These are phyloP conservation scores for Entophlyctis helioformis DNA, from an alignment of 192 early-diverging fungal genomes.

Conservation along the genomic window DNA sequence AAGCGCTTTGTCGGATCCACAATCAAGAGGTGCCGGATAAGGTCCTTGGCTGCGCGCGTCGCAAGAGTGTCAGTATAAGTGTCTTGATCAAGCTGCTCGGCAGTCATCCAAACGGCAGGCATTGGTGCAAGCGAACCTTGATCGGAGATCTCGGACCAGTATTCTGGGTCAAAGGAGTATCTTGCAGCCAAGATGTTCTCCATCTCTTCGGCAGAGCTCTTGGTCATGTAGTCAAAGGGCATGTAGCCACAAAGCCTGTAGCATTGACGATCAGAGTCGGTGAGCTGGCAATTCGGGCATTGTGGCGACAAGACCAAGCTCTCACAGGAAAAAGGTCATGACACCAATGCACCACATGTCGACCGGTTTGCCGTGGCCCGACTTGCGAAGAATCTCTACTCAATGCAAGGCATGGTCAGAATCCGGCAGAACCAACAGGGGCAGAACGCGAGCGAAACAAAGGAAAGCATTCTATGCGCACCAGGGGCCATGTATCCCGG, in stretches of 20 bases:
- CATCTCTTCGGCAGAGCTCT: conserved; percentile 28
- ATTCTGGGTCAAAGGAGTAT: conserved; percentile 38
- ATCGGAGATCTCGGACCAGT: conserved; percentile 64
- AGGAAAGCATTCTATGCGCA: conserved; percentile 7
- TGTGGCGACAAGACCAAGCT: too few relatives aligned
- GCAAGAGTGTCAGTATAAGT: too few relatives aligned
- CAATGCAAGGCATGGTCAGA: too few relatives aligned
- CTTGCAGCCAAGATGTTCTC: conserved; percentile 25
- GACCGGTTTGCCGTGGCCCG: conserved; percentile 77
- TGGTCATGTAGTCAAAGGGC: conserved; percentile 32
- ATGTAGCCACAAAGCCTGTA: conserved; percentile 44
- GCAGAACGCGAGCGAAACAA: too few relatives aligned
- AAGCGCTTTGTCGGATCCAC: conserved; percentile 61
- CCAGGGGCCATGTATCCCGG: conserved; percentile 52
- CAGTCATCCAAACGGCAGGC: too few relatives aligned
- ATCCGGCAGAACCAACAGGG: too few relatives aligned
- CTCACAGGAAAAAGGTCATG: conserved; percentile 76
- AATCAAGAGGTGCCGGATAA: conserved; percentile 52
- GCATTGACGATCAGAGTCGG: too few relatives aligned
- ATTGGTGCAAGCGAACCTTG: conserved; percentile 1
- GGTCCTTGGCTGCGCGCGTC: conserved; percentile 55
- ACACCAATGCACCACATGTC: conserved; percentile 94
- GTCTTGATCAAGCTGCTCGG: too few relatives aligned
- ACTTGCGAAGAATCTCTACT: conserved; percentile 69
- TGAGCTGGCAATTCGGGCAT: too few relatives aligned